phyloP scores from a whole-genome alignment of 805 yeast genomes.

The Priceomyces castillae region DNA sequence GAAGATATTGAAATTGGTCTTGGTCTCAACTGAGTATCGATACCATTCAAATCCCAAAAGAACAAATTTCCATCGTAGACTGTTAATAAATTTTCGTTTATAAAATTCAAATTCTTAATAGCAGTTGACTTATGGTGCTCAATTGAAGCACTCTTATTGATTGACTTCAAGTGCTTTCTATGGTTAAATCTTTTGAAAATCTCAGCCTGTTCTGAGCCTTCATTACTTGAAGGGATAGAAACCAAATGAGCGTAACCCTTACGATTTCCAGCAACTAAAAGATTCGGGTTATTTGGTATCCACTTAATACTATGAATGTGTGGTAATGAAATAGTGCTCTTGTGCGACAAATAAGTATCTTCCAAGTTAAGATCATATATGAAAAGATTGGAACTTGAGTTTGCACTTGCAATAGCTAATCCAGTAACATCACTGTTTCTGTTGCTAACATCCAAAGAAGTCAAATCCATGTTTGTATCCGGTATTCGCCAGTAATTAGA shows the following conservation, averaged over 20 bases:
- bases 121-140: slow-evolving; percentile 15
- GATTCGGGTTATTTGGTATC: slow-evolving; percentile 42
- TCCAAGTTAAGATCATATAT: slow-evolving; percentile 46
- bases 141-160: slow-evolving; percentile 23
- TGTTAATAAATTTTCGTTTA: slow-evolving; percentile 49
- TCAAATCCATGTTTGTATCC: slow-evolving; percentile 42
- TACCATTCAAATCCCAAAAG: slow-evolving; percentile 70
- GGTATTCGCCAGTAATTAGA: slow-evolving; percentile 48
- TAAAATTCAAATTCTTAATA: slow-evolving; percentile 27
- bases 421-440: slow-evolving; percentile 24
- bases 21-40: slow-evolving; percentile 37
- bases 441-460: slow-evolving; percentile 36
- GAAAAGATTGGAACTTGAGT: slow-evolving; percentile 43
- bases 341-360: slow-evolving; percentile 48
- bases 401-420: slow-evolving; percentile 54
- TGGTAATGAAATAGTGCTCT: slow-evolving; percentile 58
- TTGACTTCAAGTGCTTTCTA: slow-evolving; percentile 52
- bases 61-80: slow-evolving; percentile 68
- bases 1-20: slow-evolving; percentile 54
- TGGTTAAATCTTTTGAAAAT: slow-evolving; percentile 80
- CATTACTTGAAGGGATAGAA: slow-evolving; percentile 47
- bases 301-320: slow-evolving; percentile 53
- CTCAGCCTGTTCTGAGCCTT: slow-evolving; percentile 50
- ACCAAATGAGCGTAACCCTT: slow-evolving; percentile 74
- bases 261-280: slow-evolving; percentile 69